phyloP scores from a whole-genome alignment of 2,329 filamentous ascomycete genomes.

The Claviceps sp. region DNA sequence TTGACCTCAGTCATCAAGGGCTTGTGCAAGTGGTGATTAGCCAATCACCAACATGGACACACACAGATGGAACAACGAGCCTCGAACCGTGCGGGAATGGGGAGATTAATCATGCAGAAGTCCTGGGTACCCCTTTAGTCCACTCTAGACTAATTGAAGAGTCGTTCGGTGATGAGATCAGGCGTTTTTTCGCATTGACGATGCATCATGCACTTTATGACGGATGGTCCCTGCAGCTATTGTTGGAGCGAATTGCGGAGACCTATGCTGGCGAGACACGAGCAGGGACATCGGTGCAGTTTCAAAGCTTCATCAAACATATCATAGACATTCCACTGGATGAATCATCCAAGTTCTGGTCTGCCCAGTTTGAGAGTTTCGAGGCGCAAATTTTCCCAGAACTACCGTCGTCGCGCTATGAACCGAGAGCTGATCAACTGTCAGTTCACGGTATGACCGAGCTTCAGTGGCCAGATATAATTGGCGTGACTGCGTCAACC shows the following conservation, averaged over 20 bases:
- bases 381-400: constrained; percentile 7
- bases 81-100: not conserved
- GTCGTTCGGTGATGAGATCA: not conserved
- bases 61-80: not conserved
- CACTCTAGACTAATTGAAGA: constrained; percentile 5
- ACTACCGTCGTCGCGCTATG: constrained; percentile 3
- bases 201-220: constrained; percentile 35
- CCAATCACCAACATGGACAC: constrained; percentile 2
- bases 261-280: constrained; percentile 6
- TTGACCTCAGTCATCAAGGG: constrained; percentile 7
- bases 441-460: constrained; percentile 1
- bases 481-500: constrained; percentile 10
- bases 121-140: constrained; percentile 7
- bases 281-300: not conserved
- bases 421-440: constrained; percentile 3
- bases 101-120: constrained; percentile 3
- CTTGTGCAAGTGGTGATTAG: constrained; percentile 9
- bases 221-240: constrained; percentile 34
- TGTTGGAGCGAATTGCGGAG: constrained; percentile 8
- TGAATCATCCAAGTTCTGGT: constrained; percentile 25
- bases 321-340: constrained; percentile 18
- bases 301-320: constrained; percentile 30
- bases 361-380: constrained; percentile 21
- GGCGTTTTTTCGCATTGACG: constrained; percentile 7
- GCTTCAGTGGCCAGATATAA: constrained; percentile 9